Base-by-base conservation (phyloP, 352 stramenopile genomes). In the Pythium periplocum region DNA sequence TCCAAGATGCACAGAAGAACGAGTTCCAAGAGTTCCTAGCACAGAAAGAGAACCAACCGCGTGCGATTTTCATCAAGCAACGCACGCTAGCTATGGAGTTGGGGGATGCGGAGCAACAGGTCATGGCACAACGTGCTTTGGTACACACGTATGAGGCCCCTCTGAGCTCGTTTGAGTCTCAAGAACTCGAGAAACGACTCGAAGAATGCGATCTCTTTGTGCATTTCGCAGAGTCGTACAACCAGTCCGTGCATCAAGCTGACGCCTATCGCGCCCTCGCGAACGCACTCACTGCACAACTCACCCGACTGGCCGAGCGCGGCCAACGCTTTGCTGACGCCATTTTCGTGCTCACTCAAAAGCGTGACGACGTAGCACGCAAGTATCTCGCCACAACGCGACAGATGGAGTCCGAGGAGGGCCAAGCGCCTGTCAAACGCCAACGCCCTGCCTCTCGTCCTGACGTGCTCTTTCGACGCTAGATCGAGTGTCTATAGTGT, bases 271-370 rank as follows among this genome's bases (percentile, higher is more conserved):
- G 73, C n/a, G 63, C 66, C 12, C 55, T 85, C 6, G 77, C 74
- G 7, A 85, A 85, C 44, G 77, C 77, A 33, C 41, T 87, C 39
- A 87, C 68, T 5, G 68, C 59, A 2, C 77, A 87, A 45, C 26
- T 85, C 8, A 39, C 41, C 3, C 55, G 72, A 4, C 62, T 87
- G 30, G 54, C 61, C 17, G 56, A 63, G 40, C 69, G 74, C 33
- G 65, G 64, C 4, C 57, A 60, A 33, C 67, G 74, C 9, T 68
- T 87, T 43, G 55, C 60, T 2, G 67, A 84, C 41, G 76, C 73
- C 5, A 78, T 87, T 37, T 51, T 48, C 10, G 64, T 80, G 43
- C 60, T 87, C 12, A 69, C 53, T 5, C 53, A 68, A 10, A 83
- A 83, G 56, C 70, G 74, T 30, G 65, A 79, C 40, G 40, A 45